These are phyloP conservation scores for Mycena crocata DNA, from an alignment of 768 basidiomycete species.

Conservation along the genomic window DNA sequence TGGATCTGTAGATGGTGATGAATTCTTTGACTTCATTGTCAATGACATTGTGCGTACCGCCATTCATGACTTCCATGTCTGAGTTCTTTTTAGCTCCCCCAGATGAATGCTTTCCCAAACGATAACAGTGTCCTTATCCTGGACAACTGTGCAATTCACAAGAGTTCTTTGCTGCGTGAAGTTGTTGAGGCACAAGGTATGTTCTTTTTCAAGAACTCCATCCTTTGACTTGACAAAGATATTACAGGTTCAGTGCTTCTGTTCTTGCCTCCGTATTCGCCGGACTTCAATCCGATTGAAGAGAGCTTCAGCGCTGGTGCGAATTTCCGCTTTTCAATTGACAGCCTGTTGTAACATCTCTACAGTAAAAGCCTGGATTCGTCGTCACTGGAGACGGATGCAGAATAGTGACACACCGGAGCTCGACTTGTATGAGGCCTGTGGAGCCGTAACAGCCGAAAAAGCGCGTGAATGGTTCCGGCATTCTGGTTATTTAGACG, in stretches of 20 bases:
- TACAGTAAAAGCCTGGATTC: constrained; percentile 41
- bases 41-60: constrained; percentile 38
- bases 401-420: constrained; percentile 32
- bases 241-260: constrained; percentile 36
- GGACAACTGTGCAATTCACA: constrained; percentile 47
- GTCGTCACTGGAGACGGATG: constrained; percentile 31
- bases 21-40: no score
- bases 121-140: constrained; percentile 41
- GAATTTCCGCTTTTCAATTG: no score
- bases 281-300: constrained; percentile 51
- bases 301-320: no score
- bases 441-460: constrained; percentile 37
- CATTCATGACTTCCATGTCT: neutral
- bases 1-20: constrained; percentile 45
- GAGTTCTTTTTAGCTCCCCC: constrained; percentile 35
- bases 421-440: constrained; percentile 36
- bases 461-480: constrained; percentile 44
- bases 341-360: no score
- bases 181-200: constrained; percentile 35
- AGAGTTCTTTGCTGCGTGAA: constrained; percentile 34
- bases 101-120: no score
- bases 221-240: neutral
- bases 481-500: constrained; percentile 34
- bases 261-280: constrained; percentile 49
- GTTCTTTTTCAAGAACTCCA: neutral